Evolutionary conservation across 257 asterid genomes (phyloP).

Genomic region (Solanum commersonii): DNA sequence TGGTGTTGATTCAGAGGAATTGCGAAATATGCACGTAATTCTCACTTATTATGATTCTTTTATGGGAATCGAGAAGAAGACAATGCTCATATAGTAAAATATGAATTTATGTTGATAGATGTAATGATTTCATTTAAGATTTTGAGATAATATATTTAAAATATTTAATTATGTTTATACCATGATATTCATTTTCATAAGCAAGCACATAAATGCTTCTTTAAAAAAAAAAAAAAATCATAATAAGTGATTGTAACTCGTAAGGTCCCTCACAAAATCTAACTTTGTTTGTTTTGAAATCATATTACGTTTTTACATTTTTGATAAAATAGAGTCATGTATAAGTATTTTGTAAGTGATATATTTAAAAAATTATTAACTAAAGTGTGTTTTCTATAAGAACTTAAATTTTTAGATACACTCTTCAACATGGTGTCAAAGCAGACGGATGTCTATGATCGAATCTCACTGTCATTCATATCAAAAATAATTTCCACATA

Average conservation of each 20-base stretch:
- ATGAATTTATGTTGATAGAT: background rate
- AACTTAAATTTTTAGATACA: no score
- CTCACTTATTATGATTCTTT: background rate
- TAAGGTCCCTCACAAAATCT: background rate
- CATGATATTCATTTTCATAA: background rate
- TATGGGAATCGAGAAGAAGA: background rate
- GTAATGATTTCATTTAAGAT: background rate
- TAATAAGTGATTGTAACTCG: background rate
- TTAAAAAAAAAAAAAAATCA: background rate
- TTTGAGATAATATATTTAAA: background rate
- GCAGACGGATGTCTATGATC: background rate
- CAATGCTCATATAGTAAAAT: background rate
- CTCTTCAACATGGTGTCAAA: no score
- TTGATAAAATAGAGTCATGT: background rate
- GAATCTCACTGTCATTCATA: rapidly evolving
- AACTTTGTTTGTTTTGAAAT: background rate
- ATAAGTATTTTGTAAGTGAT: background rate
- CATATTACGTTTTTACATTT: background rate
- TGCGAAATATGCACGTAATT: background rate
- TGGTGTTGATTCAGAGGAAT: background rate
- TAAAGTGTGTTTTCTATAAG: background rate
- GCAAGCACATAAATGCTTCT: background rate
- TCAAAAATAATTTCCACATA: background rate
- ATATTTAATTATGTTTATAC: background rate
- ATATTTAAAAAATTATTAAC: no score